Conservation (phyloP, 1,284 basidiomycete genomes). For the Lentinula novae-zelandiae region DNA sequence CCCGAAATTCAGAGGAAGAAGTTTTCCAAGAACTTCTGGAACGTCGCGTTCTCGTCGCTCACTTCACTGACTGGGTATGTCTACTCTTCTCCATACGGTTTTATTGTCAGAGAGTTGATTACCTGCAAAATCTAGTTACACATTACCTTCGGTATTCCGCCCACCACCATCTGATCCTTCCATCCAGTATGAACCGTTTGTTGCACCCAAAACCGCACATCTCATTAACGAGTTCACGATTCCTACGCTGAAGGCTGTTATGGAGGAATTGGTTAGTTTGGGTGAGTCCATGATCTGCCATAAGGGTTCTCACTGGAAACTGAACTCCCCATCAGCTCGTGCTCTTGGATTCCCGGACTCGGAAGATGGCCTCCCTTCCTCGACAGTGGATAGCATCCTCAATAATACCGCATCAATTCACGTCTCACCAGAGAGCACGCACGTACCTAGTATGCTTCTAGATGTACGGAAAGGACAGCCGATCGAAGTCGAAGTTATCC, state of each 20-base stretch:
- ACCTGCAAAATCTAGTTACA: constrained; percentile 22
- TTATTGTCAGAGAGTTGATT: constrained; percentile 52
- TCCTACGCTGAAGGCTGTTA: not conserved
- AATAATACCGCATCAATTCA: constrained; percentile 34
- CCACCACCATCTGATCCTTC: constrained; percentile 28
- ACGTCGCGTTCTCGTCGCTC: constrained; percentile 32
- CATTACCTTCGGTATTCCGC: constrained; percentile 23
- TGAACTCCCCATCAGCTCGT: constrained; percentile 14
- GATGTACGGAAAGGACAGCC: constrained; percentile 52
- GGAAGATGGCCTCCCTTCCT: constrained; percentile 25
- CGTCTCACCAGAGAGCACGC: constrained; percentile 36
- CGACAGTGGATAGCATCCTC: constrained; percentile 31
- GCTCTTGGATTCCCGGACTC: constrained; percentile 27
- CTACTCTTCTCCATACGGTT: not conserved
- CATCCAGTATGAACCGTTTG: constrained; percentile 13
- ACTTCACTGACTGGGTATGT: constrained; percentile 24
- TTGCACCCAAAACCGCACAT: constrained; percentile 22
- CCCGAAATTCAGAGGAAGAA: constrained; percentile 41
- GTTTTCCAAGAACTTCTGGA: constrained; percentile 43
- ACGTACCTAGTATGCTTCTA: constrained; percentile 60
- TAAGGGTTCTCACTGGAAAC: no score
- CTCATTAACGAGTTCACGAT: constrained; percentile 1
- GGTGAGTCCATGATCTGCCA: constrained; percentile 6
- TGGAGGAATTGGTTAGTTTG: not conserved
- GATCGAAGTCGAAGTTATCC: constrained; percentile 63